A percentile compares a stretch with the other conserved stretches of the same genome.
These are phyloP conservation scores for Fusarium brevicatenulatum DNA, from an alignment of 2,329 filamentous ascomycete species.

Conservation along the genomic window DNA sequence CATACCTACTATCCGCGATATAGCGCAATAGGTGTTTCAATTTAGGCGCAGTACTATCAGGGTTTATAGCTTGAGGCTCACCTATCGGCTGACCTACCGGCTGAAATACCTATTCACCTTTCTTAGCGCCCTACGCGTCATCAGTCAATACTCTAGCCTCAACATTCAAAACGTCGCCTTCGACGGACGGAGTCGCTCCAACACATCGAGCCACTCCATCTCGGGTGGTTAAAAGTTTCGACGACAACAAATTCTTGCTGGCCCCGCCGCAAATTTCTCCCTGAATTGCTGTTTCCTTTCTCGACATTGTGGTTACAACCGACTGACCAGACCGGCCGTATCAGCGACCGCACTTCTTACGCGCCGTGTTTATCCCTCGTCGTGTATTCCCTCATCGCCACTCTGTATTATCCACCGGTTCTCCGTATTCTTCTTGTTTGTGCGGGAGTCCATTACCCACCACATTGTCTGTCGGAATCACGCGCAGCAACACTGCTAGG, in stretches of 20 bases:
- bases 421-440: slow-evolving; percentile 11
- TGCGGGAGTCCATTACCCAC: slow-evolving; percentile 20
- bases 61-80: background rate
- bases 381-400: slow-evolving; percentile 23
- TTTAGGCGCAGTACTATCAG: background rate
- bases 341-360: slow-evolving; percentile 38
- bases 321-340: slow-evolving; percentile 35
- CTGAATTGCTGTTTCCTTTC: slow-evolving; percentile 8
- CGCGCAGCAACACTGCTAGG: slow-evolving; percentile 19
- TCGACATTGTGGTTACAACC: slow-evolving; percentile 22
- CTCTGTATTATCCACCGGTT: slow-evolving; percentile 8
- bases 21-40: background rate
- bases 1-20: background rate
- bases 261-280: background rate
- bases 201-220: background rate
- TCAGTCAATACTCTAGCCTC: slow-evolving; percentile 8
- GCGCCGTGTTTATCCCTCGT: slow-evolving; percentile 30
- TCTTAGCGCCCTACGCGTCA: slow-evolving; percentile 16
- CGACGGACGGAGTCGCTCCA: background rate
- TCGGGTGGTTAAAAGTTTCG: background rate
- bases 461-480: slow-evolving; percentile 23
- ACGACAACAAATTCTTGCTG: slow-evolving; percentile 11
- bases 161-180: background rate
- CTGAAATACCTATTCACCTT: background rate
- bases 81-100: background rate